Conservation (phyloP, 176 grass and related monocot species). For the Saccharum spontaneum region DNA sequence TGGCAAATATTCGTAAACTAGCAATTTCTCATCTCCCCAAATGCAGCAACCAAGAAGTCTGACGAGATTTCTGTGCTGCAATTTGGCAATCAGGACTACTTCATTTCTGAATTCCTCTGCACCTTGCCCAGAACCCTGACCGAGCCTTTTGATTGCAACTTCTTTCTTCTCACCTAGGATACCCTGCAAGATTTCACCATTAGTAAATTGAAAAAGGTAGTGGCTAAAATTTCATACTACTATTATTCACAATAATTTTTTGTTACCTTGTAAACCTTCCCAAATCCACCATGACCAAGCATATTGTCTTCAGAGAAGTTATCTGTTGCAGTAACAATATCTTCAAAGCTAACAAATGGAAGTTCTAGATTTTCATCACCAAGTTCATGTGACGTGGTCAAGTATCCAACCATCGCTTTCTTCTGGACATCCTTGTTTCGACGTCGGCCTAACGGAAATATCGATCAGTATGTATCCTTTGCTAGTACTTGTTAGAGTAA, state of each 20-base stretch:
- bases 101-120: slow-evolving; percentile 42
- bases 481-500: no score
- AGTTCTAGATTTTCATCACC: slow-evolving; percentile 1
- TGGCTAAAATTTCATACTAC: no score
- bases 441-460: neutral
- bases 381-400: neutral
- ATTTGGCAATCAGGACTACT: slow-evolving; percentile 36
- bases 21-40: slow-evolving; percentile 46
- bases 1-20: slow-evolving; percentile 34
- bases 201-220: no score
- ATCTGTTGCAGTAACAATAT: slow-evolving; percentile 33
- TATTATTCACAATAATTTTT: no score
- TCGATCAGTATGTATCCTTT: no score
- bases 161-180: neutral
- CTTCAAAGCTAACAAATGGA: slow-evolving; percentile 41
- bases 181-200: slow-evolving; percentile 34
- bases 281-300: slow-evolving; percentile 48
- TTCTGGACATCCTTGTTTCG: neutral
- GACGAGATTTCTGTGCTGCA: slow-evolving; percentile 42
- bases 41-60: slow-evolving; percentile 44
- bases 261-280: slow-evolving; percentile 51
- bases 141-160: slow-evolving; percentile 50
- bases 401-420: neutral
- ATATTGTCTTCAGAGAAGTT: slow-evolving; percentile 38
- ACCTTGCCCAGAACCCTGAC: slow-evolving; percentile 44